Percentiles rank a stretch among this genome's conserved stretches.
Conservation (phyloP, 345 rosid species). For the Trapa bicornis region DNA sequence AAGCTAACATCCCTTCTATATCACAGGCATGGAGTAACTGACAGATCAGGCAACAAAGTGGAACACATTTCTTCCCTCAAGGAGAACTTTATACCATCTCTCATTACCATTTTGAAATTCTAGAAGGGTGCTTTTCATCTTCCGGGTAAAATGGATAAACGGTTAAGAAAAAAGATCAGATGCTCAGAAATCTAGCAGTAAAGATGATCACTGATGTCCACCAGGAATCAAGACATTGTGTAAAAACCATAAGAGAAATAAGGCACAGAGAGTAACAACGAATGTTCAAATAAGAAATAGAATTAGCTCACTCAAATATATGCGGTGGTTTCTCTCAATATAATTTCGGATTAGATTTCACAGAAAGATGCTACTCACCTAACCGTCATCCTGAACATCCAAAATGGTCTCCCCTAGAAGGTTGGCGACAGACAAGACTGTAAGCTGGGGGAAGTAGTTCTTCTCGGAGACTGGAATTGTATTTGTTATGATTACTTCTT, state of each 20-base stretch:
- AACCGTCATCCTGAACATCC: constrained; percentile 94
- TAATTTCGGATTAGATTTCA: constrained; percentile 10
- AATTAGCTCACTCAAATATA: neutral
- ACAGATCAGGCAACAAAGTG: neutral
- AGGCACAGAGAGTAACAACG: neutral
- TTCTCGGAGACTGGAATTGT: constrained; percentile 77
- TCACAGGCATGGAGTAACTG: no score
- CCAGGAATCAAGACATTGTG: neutral
- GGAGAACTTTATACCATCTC: neutral
- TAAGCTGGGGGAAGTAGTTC: constrained; percentile 86
- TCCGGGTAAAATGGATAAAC: neutral
- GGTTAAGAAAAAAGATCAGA: neutral
- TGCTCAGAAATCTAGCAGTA: neutral
- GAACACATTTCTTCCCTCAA: neutral
- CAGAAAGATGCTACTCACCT: constrained; percentile 52
- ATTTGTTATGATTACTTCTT: constrained; percentile 91
- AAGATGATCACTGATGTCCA: neutral
- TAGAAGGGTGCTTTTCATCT: neutral
- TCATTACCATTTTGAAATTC: neutral
- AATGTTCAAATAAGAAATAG: neutral
- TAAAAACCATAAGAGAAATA: neutral
- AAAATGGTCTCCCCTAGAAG: constrained; percentile 92
- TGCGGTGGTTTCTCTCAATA: neutral
- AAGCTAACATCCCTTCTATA: no score
- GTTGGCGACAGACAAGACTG: constrained; percentile 87